A percentile compares a stretch with the other conserved stretches of the same genome.
These are phyloP conservation scores for Moniliophthora roreri DNA, from an alignment of 1,284 basidiomycete species.

Conservation along the genomic window DNA sequence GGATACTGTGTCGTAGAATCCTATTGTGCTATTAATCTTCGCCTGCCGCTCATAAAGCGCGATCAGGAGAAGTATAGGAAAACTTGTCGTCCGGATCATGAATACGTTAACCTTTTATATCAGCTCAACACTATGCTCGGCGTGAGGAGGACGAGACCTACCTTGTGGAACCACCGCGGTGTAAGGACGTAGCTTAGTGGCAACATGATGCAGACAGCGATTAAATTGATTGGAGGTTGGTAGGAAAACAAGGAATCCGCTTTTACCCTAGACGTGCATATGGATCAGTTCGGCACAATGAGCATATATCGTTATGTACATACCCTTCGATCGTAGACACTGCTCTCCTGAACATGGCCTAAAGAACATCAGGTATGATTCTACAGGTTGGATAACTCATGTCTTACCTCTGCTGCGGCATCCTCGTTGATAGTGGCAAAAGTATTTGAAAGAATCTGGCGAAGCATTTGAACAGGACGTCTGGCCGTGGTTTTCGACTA, in stretches of 20 bases:
- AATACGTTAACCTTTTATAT: conserved; percentile 77
- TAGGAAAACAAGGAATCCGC: conserved; percentile 92
- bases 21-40: conserved; percentile 58
- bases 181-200: conserved; percentile 79
- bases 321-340: conserved; percentile 90
- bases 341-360: conserved; percentile 92
- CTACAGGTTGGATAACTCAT: background rate
- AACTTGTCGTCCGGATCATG: conserved; percentile 81
- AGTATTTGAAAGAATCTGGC: conserved; percentile 88
- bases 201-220: conserved; percentile 81
- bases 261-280: conserved; percentile 58
- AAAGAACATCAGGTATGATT: background rate
- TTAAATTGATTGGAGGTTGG: conserved; percentile 85
- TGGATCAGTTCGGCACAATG: conserved; percentile 2
- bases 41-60: conserved; percentile 84
- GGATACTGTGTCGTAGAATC: conserved; percentile 71
- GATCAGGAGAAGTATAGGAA: conserved; percentile 82
- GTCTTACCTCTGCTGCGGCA: conserved; percentile 80
- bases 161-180: conserved; percentile 86
- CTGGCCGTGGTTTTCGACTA: background rate
- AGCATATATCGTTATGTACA: conserved; percentile 2
- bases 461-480: conserved; percentile 17
- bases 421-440: conserved; percentile 92
- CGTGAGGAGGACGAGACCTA: conserved; percentile 24
- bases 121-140: background rate